phyloP scores from a whole-genome alignment of 2,329 filamentous ascomycete genomes.

The Xylariaceae sp. region DNA sequence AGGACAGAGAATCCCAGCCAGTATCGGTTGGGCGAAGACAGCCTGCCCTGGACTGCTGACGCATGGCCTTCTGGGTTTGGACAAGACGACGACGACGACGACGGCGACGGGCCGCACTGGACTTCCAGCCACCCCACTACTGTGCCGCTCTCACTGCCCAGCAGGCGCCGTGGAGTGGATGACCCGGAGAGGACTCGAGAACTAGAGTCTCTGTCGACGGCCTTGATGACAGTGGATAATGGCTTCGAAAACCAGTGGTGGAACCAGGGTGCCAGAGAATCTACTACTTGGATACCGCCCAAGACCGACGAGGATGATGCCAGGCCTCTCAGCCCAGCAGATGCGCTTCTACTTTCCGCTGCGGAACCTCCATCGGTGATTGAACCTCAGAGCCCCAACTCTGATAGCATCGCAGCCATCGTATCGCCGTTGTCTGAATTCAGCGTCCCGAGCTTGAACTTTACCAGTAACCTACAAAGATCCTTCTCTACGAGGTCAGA shows the following conservation, averaged over 20 bases:
- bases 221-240: slow-evolving; percentile 55
- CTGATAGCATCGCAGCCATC: slow-evolving; percentile 18
- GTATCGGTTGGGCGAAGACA: slow-evolving; percentile 45
- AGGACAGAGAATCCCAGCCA: slow-evolving; percentile 21
- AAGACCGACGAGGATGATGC: slow-evolving; percentile 20
- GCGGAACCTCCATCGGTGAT: slow-evolving; percentile 20
- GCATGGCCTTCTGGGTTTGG: slow-evolving; percentile 29
- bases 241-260: slow-evolving; percentile 57
- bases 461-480: slow-evolving; percentile 27
- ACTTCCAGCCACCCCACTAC: slow-evolving; percentile 22
- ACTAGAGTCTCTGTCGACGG: slow-evolving; percentile 47
- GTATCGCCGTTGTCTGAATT: slow-evolving; percentile 38
- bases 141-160: slow-evolving; percentile 19
- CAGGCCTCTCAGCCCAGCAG: slow-evolving; percentile 24
- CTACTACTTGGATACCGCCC: slow-evolving; percentile 18
- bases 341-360: slow-evolving; percentile 24
- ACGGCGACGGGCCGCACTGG: slow-evolving; percentile 17
- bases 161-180: slow-evolving; percentile 16
- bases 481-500: slow-evolving; percentile 40
- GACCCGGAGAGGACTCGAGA: slow-evolving; percentile 38
- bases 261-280: slow-evolving; percentile 42
- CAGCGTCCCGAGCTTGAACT: slow-evolving; percentile 21
- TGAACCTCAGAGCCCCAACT: slow-evolving; percentile 15
- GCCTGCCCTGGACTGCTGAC: slow-evolving; percentile 43
- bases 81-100: slow-evolving; percentile 27